Evolutionary conservation across 2,329 filamentous ascomycete species (phyloP).

Genomic region (Chaetomium sp.): DNA sequence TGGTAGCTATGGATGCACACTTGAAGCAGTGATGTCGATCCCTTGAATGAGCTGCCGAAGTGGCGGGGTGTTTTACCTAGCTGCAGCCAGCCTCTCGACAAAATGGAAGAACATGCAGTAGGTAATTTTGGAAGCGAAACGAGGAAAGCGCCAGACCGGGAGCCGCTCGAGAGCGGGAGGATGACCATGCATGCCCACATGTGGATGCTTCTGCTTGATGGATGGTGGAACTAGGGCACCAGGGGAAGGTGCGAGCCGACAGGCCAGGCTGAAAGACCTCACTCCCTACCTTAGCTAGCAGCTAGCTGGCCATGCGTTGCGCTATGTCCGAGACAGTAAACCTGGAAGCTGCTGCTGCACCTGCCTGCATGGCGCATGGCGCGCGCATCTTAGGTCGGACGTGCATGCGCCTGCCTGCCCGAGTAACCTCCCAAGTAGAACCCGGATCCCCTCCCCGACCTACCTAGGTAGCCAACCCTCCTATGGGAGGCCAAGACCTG

Average conservation of each 20-base stretch:
- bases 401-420: conserved; percentile 3
- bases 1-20: too few relatives aligned
- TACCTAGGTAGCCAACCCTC: not conserved
- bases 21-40: not conserved
- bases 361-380: conserved; percentile 8
- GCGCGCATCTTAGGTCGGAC: not conserved
- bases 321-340: conserved; percentile 8
- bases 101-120: not conserved
- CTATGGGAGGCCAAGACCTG: not conserved
- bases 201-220: too few relatives aligned
- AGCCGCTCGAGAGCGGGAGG: conserved; percentile 12
- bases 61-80: not conserved
- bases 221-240: not conserved
- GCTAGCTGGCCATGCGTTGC: conserved; percentile 14
- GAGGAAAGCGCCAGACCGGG: conserved; percentile 14
- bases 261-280: conserved; percentile 22
- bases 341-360: conserved; percentile 16
- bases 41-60: not conserved
- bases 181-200: conserved; percentile 7
- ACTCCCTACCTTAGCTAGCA: too few relatives aligned
- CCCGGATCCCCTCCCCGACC: too few relatives aligned
- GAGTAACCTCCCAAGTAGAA: too few relatives aligned
- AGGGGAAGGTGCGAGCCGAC: conserved; percentile 25
- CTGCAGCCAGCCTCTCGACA: not conserved
- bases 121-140: not conserved